Base-by-base conservation (phyloP, 2,329 filamentous ascomycete species). In the Botrytis elliptica region DNA sequence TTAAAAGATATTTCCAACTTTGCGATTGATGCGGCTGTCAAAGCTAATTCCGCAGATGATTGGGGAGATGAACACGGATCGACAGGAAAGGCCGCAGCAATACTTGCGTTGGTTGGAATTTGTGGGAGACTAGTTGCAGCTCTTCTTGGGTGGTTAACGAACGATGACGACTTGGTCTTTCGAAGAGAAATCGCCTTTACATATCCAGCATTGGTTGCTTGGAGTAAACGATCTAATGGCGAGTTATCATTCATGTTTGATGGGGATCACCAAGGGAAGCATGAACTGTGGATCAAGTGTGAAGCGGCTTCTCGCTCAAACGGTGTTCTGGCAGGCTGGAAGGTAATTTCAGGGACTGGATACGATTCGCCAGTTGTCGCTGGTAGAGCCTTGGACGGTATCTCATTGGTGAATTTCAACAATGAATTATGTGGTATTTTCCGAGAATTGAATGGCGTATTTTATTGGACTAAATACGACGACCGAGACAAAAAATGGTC, bases 141-240 rank as follows among this genome's bases (percentile, higher is more conserved):
- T 44, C 14, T 67, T 22, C 25, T 67, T 16, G 44, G 7, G 0
- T 52, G 25, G 10, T 36, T 67, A 16, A 38, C 20, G 3, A 67
- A 67, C 10, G 12, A 67, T 4, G 22, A 67, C 18, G 7, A 18
- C n/a, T 38, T 67, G 7, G 44, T 67, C 7, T 36, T 52, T 0
- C 44, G 29, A 52, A 12, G 29, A 10, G 44, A 52, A 20, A 6
- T 67, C 18, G 33, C 20, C 0, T 38, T 67, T 9, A 67, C 65
- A 8, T 12, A 4, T 1, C 20, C 33, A 22, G 22, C 12, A 29
- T 33, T 52, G 4, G 0, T 3, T 38, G 12, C 22, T 16, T 67
- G 22, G 14, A 20, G 6, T 18, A 3, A 2, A 67, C 3, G 36
- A 1, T 0, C 29, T 14, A 67, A 52, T 1, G 1, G 5, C 1